A percentile compares a stretch with the other conserved stretches of the same genome.
Evolutionary conservation across 2,329 filamentous ascomycete species (phyloP).

Genomic region (Alternaria solani): DNA sequence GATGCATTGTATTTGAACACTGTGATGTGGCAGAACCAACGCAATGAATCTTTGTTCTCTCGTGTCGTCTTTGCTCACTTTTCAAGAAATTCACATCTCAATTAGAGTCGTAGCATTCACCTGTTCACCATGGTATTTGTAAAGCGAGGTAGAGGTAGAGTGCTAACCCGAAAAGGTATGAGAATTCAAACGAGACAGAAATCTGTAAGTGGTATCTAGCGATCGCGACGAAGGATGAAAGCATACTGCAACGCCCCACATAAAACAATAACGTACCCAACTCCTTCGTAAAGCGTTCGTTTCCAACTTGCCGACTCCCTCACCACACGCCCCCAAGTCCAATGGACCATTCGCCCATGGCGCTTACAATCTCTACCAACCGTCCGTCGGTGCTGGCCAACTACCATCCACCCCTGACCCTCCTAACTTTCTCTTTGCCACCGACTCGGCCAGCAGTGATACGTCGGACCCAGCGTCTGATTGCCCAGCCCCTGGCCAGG

Average conservation of each 20-base stretch:
- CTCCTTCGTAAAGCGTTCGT: background rate
- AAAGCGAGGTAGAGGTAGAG: background rate
- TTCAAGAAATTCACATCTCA: background rate
- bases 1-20: background rate
- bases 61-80: background rate
- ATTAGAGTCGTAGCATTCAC: background rate
- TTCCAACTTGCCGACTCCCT: background rate
- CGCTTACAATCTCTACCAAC: background rate
- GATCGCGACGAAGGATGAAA: constrained; percentile 1
- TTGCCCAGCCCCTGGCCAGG: constrained; percentile 53
- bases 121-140: background rate
- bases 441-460: constrained; percentile 38
- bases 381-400: background rate
- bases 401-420: constrained; percentile 50
- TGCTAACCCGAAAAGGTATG: background rate
- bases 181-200: background rate
- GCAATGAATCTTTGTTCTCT: background rate
- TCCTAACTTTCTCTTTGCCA: constrained; percentile 46
- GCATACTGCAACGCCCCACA: background rate
- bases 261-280: background rate
- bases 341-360: background rate
- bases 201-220: constrained; percentile 2
- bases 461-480: constrained; percentile 43
- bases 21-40: background rate
- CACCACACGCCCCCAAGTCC: background rate